phyloP scores from a whole-genome alignment of 352 stramenopile genomes.

The Pythium plurisporium region DNA sequence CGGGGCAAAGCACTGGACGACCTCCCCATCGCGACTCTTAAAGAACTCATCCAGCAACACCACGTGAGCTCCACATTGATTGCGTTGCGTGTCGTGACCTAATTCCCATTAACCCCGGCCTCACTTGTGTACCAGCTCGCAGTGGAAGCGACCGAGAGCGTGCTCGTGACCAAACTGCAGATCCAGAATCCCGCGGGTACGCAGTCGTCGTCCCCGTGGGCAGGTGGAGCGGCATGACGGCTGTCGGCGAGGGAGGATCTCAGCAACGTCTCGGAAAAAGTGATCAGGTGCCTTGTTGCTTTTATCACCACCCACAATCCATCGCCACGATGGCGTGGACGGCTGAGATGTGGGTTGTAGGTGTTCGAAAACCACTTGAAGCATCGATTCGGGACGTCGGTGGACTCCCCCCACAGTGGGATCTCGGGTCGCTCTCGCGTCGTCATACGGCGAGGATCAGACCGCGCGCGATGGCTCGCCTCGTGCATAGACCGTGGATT shows the following conservation, averaged over 20 bases:
- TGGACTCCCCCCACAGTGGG: no score
- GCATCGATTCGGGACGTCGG: no score
- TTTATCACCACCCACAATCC: neutral
- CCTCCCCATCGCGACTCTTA: constrained; percentile 33
- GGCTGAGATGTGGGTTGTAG: neutral
- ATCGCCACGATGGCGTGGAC: neutral
- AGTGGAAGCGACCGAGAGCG: constrained; percentile 45
- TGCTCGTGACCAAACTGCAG: constrained; percentile 57
- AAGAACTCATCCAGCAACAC: constrained; percentile 55
- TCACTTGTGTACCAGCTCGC: constrained; percentile 24
- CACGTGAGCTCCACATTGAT: constrained; percentile 26
- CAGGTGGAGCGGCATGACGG: no score
- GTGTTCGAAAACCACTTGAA: neutral
- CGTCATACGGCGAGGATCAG: no score
- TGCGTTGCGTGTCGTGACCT: neutral
- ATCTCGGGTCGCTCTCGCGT: no score
- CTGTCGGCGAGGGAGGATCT: no score
- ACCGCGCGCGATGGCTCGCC: no score
- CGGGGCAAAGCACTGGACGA: constrained; percentile 34
- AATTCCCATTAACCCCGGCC: neutral
- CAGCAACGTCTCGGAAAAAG: neutral
- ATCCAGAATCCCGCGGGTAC: constrained; percentile 4
- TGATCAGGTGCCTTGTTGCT: neutral
- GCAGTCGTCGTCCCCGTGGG: neutral
- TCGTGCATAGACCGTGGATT: no score